Base-by-base conservation (phyloP, 2,329 filamentous ascomycete genomes). In the Fusarium neocosmosporiellum region DNA sequence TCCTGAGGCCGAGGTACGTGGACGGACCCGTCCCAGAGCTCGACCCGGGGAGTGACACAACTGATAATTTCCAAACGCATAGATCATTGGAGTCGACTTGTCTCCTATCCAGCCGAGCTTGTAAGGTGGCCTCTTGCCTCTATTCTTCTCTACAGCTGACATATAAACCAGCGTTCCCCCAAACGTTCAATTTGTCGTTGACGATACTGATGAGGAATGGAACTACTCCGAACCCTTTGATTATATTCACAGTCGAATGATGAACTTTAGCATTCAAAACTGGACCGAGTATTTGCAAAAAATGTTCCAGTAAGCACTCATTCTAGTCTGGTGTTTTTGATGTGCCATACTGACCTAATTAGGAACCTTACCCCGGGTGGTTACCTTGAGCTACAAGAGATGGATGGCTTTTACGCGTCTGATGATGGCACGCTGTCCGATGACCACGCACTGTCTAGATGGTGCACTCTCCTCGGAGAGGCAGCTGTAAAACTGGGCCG, bases 151-250 rank as follows among this genome's bases (percentile, higher is more conserved):
- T 24, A 5, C 9, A 20, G 18, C 34, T 57, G 18, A 57, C 24
- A 9, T 7, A 16, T 39, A 13, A 20, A 24, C 53, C 20, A 57
- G 53, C 7, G 53, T 57, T 20, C 53, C 53, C 9, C 53, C 53
- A n/a, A 57, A 57, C 18, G 53, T 57, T 5, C 53, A 39, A 20
- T 57, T 57, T 24, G 34, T 57, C 53, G 34, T 57, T 11, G 53
- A 57, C 18, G 53, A 57, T 13, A 57, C 39, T n/a, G 53, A 57
- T 4, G 34, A 57, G 14, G 53, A 57, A 7, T 57, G 53, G 53
- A 27, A 39, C 13, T 57, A 57, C 14, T 27, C 53, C 22, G 9
- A 27, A 16, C 53, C 53, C 4, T 57, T 57, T 37, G 53, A 39
- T 27, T 57, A 57, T 24, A 57, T 57, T 14, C 53, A 57, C 10